Evolutionary conservation across 257 asterid species (phyloP).

Genomic region (Galeopsis tetrahit): DNA sequence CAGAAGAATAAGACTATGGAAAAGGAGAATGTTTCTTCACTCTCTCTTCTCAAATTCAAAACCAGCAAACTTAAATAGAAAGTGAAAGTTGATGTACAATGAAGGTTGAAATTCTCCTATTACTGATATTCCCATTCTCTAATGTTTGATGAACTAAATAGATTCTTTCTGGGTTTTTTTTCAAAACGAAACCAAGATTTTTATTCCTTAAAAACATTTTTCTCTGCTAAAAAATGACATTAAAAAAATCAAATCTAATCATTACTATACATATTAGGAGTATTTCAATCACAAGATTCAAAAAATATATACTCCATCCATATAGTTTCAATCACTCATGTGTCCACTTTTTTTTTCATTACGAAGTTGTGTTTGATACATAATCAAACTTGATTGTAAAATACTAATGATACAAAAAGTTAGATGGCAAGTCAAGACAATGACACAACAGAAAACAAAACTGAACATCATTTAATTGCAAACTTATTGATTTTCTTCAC

Average conservation of each 20-base stretch:
- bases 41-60: neutral
- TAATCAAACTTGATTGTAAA: neutral
- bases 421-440: neutral
- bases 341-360: neutral
- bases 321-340: neutral
- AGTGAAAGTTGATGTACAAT: no score
- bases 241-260: neutral
- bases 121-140: neutral
- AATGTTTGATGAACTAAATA: neutral
- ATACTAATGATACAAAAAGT: neutral
- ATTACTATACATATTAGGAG: neutral
- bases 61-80: neutral
- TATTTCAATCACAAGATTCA: neutral
- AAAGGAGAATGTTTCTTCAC: neutral
- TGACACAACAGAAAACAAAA: neutral
- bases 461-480: neutral
- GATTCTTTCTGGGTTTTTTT: neutral
- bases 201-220: neutral
- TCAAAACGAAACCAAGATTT: neutral
- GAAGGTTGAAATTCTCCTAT: neutral
- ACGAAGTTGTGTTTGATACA: neutral
- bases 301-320: neutral
- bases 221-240: neutral
- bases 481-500: neutral
- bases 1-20: neutral